Percentiles rank a stretch among this genome's conserved stretches.
Conservation (phyloP, 2,329 filamentous ascomycete genomes). For the Calonectria pseudoreteaudii region DNA sequence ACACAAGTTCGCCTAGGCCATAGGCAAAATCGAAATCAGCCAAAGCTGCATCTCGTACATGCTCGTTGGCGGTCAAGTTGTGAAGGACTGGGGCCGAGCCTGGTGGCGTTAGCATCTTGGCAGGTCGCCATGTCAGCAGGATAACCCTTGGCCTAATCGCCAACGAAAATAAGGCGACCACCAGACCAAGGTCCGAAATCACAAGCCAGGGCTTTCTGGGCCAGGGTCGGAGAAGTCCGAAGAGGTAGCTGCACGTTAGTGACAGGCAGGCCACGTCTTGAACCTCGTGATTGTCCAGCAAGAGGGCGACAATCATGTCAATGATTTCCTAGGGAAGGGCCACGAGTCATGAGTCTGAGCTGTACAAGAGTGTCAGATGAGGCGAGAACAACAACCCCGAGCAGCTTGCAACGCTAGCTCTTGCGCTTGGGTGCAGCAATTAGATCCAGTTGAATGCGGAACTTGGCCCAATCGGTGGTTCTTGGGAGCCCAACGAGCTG, state of each 20-base stretch:
- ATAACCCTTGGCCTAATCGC: neutral
- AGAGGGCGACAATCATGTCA: neutral
- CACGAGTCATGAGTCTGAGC: neutral
- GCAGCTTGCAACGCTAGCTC: neutral
- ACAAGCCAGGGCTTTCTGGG: neutral
- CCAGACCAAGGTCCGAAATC: conserved; percentile 16
- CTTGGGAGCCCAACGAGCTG: conserved; percentile 11
- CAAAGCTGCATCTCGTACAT: neutral
- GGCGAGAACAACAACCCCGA: neutral
- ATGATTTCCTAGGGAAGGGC: conserved; percentile 20
- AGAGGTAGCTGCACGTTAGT: conserved; percentile 22
- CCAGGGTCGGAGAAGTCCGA: conserved; percentile 1
- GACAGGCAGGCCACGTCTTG: conserved; percentile 15
- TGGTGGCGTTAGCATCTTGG: neutral
- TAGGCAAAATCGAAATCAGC: neutral
- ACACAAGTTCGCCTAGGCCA: conserved; percentile 12
- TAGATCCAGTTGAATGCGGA: neutral
- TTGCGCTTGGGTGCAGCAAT: conserved; percentile 7
- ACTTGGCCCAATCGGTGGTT: conserved; percentile 5
- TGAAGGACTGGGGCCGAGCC: conserved; percentile 15
- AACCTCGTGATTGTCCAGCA: neutral
- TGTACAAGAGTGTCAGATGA: neutral
- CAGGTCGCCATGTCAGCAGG: neutral
- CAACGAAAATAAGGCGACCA: conserved; percentile 13
- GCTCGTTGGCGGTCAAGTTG: conserved; percentile 25